These are phyloP conservation scores for Saccharomyces hybrid DNA, from an alignment of 1,139 yeast species.

Conservation along the genomic window DNA sequence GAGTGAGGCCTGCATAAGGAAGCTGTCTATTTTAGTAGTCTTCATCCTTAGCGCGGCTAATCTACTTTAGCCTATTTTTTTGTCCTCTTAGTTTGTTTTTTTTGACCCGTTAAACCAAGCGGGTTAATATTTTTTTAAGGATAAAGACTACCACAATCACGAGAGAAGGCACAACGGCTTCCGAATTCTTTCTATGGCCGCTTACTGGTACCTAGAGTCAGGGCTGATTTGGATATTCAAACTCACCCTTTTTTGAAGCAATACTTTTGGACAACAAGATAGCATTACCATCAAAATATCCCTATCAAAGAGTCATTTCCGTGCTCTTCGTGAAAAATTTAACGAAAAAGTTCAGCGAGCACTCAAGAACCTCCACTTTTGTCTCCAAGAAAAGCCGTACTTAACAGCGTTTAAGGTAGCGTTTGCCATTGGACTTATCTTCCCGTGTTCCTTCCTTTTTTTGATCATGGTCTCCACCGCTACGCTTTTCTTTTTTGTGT, in stretches of 20 bases:
- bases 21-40: background rate
- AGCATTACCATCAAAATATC: background rate
- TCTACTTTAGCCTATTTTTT: background rate
- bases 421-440: constrained; percentile 1
- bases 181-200: background rate
- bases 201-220: background rate
- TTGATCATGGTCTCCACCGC: constrained; percentile 12
- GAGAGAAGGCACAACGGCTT: background rate
- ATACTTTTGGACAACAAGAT: background rate
- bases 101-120: background rate
- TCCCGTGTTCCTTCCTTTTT: constrained; percentile 6
- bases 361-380: background rate
- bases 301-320: background rate
- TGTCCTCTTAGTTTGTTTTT: background rate
- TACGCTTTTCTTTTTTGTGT: constrained; percentile 13
- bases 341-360: background rate
- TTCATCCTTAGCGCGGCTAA: background rate
- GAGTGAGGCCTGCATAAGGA: background rate
- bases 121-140: background rate
- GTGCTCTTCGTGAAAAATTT: background rate
- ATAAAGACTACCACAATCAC: background rate
- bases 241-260: background rate
- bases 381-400: constrained; percentile 9
- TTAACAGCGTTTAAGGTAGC: constrained; percentile 5
- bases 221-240: background rate